These are phyloP conservation scores for Aspergillus costaricaensis DNA, from an alignment of 2,329 filamentous ascomycete species.

Conservation along the genomic window DNA sequence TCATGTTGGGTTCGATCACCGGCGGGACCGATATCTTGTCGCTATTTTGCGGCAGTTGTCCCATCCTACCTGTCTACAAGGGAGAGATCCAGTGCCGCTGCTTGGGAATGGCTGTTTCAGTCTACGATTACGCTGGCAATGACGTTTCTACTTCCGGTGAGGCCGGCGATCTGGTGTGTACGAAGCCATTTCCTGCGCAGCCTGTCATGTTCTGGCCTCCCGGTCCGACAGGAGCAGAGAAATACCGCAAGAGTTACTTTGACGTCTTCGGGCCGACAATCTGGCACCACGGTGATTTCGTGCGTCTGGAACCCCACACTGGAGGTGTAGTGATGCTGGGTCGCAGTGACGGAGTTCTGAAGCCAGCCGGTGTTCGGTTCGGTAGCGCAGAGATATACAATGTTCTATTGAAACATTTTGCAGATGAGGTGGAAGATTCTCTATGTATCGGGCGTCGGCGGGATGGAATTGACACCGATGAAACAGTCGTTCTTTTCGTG, in stretches of 20 bases:
- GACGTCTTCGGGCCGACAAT: slow-evolving; percentile 68
- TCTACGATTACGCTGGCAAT: slow-evolving; percentile 58
- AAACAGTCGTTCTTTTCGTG: slow-evolving; percentile 85
- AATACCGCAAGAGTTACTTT: slow-evolving; percentile 85
- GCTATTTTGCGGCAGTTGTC: slow-evolving; percentile 83
- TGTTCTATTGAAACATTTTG: slow-evolving; percentile 81
- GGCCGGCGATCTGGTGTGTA: slow-evolving; percentile 86
- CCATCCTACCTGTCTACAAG: slow-evolving; percentile 68
- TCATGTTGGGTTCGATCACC: slow-evolving; percentile 91
- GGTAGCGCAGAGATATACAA: slow-evolving; percentile 97
- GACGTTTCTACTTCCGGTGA: slow-evolving; percentile 64
- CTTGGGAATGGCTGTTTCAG: slow-evolving; percentile 73
- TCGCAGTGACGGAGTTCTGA: slow-evolving; percentile 87
- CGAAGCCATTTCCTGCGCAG: slow-evolving; percentile 83
- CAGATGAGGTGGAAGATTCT: slow-evolving; percentile 75
- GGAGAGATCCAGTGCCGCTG: slow-evolving; percentile 78
- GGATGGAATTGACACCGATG: slow-evolving; percentile 70
- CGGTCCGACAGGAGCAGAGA: slow-evolving; percentile 67
- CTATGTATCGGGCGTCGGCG: slow-evolving; percentile 80
- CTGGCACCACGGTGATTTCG: slow-evolving; percentile 96
- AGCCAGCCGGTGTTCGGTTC: slow-evolving; percentile 88
- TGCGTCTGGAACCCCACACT: slow-evolving; percentile 68
- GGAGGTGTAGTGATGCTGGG: slow-evolving; percentile 88
- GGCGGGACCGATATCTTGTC: slow-evolving; percentile 97
- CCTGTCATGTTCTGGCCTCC: slow-evolving; percentile 80